These are phyloP conservation scores for Evansstolkia leycettana DNA, from an alignment of 495 filamentous ascomycete species.

Conservation along the genomic window DNA sequence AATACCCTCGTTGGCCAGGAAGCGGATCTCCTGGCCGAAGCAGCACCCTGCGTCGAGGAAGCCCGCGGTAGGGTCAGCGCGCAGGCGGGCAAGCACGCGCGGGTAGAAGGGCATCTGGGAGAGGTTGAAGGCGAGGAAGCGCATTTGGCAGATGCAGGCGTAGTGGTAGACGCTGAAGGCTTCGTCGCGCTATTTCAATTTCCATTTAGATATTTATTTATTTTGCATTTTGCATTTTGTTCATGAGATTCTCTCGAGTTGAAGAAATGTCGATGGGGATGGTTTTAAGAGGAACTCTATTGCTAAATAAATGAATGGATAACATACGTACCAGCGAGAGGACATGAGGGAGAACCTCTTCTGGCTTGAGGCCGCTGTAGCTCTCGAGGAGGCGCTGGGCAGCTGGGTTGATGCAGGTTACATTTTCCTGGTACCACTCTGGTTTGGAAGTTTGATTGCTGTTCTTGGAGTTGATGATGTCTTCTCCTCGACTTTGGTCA, in stretches of 20 bases:
- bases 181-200: constrained; percentile 25
- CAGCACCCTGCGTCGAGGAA: constrained; percentile 36
- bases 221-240: no score
- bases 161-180: constrained; percentile 31
- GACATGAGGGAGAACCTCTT: constrained; percentile 29
- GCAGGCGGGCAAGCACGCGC: constrained; percentile 18
- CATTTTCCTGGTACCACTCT: constrained; percentile 10
- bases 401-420: constrained; percentile 11
- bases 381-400: constrained; percentile 21
- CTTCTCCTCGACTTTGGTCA: constrained; percentile 1
- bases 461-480: no score
- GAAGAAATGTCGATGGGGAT: constrained; percentile 5
- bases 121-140: constrained; percentile 31
- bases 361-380: constrained; percentile 25
- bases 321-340: constrained; percentile 24
- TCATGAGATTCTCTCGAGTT: no score
- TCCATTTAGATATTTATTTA: no score
- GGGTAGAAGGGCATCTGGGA: constrained; percentile 15
- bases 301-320: no score
- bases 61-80: constrained; percentile 9
- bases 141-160: constrained; percentile 36
- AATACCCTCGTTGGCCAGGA: constrained; percentile 33
- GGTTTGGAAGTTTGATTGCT: no score
- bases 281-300: no score
- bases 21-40: constrained; percentile 35